phyloP scores from a whole-genome alignment of 2,329 filamentous ascomycete species.

The Pseudogymnoascus verrucosus region DNA sequence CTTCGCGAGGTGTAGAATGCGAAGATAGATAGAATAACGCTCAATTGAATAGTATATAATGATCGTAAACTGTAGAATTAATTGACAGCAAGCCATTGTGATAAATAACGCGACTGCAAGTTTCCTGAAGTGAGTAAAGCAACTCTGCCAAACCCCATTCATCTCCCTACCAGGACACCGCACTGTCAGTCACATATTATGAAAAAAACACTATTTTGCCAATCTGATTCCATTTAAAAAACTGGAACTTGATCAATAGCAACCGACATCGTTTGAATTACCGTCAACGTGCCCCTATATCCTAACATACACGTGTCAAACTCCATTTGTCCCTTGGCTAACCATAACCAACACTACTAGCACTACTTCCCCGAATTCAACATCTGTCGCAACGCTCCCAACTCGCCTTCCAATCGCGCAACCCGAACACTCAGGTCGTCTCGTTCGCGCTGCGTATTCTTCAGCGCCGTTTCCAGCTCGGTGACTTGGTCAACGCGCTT shows the following conservation, averaged over 20 bases:
- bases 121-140: background rate
- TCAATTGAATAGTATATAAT: background rate
- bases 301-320: slow-evolving; percentile 1
- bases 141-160: background rate
- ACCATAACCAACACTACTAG: background rate
- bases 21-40: slow-evolving; percentile 1
- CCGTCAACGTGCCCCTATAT: background rate
- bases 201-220: slow-evolving; percentile 1
- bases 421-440: slow-evolving; percentile 56
- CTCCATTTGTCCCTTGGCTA: background rate
- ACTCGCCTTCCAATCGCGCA: slow-evolving; percentile 57
- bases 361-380: slow-evolving; percentile 12
- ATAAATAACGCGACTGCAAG: background rate
- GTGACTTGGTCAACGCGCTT: slow-evolving; percentile 59
- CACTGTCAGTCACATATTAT: slow-evolving; percentile 1
- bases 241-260: slow-evolving; percentile 1
- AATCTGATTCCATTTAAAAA: slow-evolving; percentile 1
- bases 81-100: background rate
- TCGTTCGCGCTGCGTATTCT: slow-evolving; percentile 50
- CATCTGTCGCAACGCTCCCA: slow-evolving; percentile 50
- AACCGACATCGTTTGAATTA: slow-evolving; percentile 8
- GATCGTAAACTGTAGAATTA: background rate
- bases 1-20: background rate
- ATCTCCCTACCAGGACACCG: background rate
- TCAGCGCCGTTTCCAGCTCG: slow-evolving; percentile 52